Evolutionary conservation across 1,284 basidiomycete species (phyloP).

Genomic region (Malassezia psittaci): DNA sequence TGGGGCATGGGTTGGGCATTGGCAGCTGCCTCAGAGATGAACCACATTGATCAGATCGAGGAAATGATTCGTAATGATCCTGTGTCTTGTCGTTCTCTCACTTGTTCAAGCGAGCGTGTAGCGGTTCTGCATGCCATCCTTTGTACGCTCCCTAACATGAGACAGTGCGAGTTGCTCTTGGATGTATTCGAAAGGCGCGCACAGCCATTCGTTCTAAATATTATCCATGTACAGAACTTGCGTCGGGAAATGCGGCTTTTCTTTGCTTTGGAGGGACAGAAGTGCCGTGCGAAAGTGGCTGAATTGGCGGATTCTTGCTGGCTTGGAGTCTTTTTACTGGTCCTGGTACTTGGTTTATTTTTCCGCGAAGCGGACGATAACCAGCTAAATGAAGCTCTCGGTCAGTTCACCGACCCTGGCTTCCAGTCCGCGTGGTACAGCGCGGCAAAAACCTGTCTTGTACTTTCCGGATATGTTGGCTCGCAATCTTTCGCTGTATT

Average conservation of each 20-base stretch:
- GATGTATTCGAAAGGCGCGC: constrained; percentile 31
- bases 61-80: not conserved
- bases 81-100: not conserved
- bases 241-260: constrained; percentile 33
- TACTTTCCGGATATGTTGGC: constrained; percentile 33
- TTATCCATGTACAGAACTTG: constrained; percentile 31
- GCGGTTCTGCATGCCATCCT: constrained; percentile 37
- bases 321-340: constrained; percentile 35
- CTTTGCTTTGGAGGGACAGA: constrained; percentile 29
- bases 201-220: constrained; percentile 26
- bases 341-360: constrained; percentile 33
- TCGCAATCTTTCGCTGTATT: constrained; percentile 32
- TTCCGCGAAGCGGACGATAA: constrained; percentile 17
- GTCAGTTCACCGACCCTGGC: not conserved
- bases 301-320: constrained; percentile 39
- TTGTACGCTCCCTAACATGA: constrained; percentile 28
- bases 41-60: constrained; percentile 1
- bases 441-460: constrained; percentile 33
- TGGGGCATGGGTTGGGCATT: constrained; percentile 46
- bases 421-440: constrained; percentile 32
- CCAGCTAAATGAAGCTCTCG: not conserved
- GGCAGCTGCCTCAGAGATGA: constrained; percentile 27
- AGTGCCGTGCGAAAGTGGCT: constrained; percentile 36
- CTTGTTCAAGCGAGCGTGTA: constrained; percentile 24
- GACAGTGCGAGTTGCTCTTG: constrained; percentile 32